Conservation (phyloP, 345 rosid genomes). For the Rhodamnia rubescens region DNA sequence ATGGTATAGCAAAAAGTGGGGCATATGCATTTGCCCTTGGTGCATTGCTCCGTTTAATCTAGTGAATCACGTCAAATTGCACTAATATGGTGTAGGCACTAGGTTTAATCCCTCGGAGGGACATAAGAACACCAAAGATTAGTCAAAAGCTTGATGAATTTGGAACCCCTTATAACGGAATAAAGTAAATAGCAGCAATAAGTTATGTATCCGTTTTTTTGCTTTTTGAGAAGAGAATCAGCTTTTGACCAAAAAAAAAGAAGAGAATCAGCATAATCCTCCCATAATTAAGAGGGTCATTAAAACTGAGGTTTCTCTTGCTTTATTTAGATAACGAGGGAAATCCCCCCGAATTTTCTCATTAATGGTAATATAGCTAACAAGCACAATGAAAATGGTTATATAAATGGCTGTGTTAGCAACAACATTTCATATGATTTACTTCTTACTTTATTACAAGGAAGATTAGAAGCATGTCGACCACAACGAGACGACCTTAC, state of each 20-base stretch:
- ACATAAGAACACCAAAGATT: not conserved
- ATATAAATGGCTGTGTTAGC: not conserved
- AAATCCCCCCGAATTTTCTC: not conserved
- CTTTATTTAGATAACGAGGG: not conserved
- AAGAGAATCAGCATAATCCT: not conserved
- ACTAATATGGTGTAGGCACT: not conserved
- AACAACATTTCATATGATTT: not conserved
- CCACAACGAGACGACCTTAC: not conserved
- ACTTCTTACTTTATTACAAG: not conserved
- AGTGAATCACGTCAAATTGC: not conserved
- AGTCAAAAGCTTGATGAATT: not conserved
- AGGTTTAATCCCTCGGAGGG: not conserved
- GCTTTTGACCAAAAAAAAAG: too few relatives aligned
- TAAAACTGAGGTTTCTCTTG: not conserved
- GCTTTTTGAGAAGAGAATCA: not conserved
- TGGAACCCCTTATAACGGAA: not conserved
- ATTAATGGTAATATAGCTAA: not conserved
- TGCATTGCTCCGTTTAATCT: not conserved
- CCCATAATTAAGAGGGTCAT: not conserved
- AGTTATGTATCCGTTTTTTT: not conserved
- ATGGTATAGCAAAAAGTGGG: not conserved
- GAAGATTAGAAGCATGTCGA: not conserved
- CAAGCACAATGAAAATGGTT: not conserved
- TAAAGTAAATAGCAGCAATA: not conserved
- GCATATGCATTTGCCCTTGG: not conserved